Evolutionary conservation across 2,329 filamentous ascomycete genomes (phyloP).

Genomic region (Dactylellina sp.): DNA sequence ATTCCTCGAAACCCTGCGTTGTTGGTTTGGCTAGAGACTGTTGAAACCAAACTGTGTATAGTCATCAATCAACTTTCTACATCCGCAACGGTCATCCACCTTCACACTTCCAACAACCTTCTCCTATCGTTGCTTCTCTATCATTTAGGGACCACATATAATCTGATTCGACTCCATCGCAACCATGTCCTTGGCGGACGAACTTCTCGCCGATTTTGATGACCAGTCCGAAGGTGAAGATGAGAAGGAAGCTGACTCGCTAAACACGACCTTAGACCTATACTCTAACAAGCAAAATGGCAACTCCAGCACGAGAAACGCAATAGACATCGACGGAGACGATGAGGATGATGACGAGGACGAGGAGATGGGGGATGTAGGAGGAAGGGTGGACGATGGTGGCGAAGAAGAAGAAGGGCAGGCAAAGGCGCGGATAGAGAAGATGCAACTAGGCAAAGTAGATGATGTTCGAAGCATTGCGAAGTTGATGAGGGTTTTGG

Average conservation of each 20-base stretch:
- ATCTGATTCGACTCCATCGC: slow-evolving; percentile 1
- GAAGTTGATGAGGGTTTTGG: slow-evolving; percentile 81
- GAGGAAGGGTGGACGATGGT: slow-evolving; percentile 64
- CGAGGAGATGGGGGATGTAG: slow-evolving; percentile 65
- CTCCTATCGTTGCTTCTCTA: neutral
- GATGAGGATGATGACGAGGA: slow-evolving; percentile 72
- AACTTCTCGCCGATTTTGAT: slow-evolving; percentile 90
- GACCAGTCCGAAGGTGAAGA: slow-evolving; percentile 82
- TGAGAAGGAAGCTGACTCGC: slow-evolving; percentile 67
- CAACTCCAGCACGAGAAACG: slow-evolving; percentile 63
- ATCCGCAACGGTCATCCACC: no score
- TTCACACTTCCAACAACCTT: no score
- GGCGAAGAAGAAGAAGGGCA: slow-evolving; percentile 75
- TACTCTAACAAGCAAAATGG: slow-evolving; percentile 61
- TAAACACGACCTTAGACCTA: slow-evolving; percentile 64
- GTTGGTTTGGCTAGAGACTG: no score
- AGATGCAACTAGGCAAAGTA: slow-evolving; percentile 79
- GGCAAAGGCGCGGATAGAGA: slow-evolving; percentile 82
- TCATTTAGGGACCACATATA: slow-evolving; percentile 42
- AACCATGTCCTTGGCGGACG: slow-evolving; percentile 87
- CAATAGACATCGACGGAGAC: slow-evolving; percentile 72
- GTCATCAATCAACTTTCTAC: no score
- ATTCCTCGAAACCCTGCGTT: no score
- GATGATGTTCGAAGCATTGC: slow-evolving; percentile 84
- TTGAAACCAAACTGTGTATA: neutral